Evolutionary conservation across 805 yeast species (phyloP), one percentile per base, ranked within the genome.

Genomic region (Teunomyces funiuensis): DNA sequence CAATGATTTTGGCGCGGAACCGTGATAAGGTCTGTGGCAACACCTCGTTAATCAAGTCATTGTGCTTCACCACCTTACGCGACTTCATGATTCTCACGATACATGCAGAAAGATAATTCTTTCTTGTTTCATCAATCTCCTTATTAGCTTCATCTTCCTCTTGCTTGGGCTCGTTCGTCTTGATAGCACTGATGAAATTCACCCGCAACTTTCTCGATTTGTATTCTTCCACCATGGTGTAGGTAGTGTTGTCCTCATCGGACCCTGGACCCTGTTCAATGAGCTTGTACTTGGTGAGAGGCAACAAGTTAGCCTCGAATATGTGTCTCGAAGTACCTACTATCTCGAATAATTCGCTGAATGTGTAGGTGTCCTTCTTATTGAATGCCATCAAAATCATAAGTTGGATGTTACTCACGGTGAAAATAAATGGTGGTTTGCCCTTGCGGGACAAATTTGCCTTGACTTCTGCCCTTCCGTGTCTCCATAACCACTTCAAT

Each of bases 81-180:
- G 97, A 90, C 69, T 91, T 91, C 98, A 91, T 93, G 57, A 91
- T 87, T 55, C 99, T 78, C 28, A 91, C 98, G 65, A 93, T 88
- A 56, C 96, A 87, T 2, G 98, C 97, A 57, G 88, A 87, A 53
- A 93, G 72, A 66, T 83, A 83, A 57, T 85, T 81, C 65, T 84
- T 85, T 58, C 97, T 79, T 46, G 89, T 89, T 55, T 88, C 93
- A 54, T 83, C 88, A 37, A 91, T 80, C 57, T 89, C 95, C 60
- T 80, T 82, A 50, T 79, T 83, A 2, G 89, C 77, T 43, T 84
- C 88, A 26, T 81, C 88, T 25, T 76, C 71, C 51, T 88, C 96
- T 47, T 76, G 84, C 51, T 75, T 78, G 39, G 77, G 76, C 52
- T 83, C 90, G 16, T 44, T 46, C 22, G 74, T 66, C 53, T 76